A percentile compares a stretch with the other conserved stretches of the same genome.
phyloP scores from a whole-genome alignment of 2,329 filamentous ascomycete genomes.

The Nannizzia gypsea region DNA sequence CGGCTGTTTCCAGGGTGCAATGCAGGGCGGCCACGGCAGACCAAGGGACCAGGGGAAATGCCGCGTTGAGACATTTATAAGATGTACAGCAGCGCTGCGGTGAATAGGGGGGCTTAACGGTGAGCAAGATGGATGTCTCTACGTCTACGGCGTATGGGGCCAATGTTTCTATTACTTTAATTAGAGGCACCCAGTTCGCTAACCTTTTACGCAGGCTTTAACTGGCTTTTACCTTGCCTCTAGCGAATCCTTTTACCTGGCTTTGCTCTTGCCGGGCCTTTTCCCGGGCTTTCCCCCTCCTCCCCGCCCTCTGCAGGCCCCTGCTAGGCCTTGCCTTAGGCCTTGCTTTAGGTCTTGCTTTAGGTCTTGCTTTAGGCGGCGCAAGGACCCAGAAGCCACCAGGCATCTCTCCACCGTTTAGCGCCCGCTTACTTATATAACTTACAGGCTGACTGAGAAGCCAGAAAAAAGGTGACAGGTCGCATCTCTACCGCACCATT shows the following conservation, averaged over 20 bases:
- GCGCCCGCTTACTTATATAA: conserved; percentile 1
- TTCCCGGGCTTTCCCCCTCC: not conserved
- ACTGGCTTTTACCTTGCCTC: not conserved
- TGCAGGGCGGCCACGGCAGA: not conserved
- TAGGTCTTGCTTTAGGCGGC: not conserved
- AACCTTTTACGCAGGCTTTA: not conserved
- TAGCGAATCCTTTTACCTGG: not conserved
- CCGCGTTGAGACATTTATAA: not conserved
- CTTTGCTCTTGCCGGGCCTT: not conserved
- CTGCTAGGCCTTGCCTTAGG: not conserved
- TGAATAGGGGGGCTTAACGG: too few species aligned
- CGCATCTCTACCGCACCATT: not conserved
- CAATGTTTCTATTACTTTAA: too few species aligned
- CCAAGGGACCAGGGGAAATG: not conserved
- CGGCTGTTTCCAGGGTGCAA: not conserved
- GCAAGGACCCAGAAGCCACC: not conserved
- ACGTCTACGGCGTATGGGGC: too few species aligned
- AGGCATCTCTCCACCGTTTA: not conserved
- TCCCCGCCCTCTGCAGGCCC: not conserved
- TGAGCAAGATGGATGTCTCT: too few species aligned
- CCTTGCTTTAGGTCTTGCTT: not conserved
- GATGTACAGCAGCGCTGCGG: not conserved
- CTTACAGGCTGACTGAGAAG: not conserved
- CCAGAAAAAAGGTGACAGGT: not conserved
- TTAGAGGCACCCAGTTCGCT: too few species aligned